Evolutionary conservation across 2,329 filamentous ascomycete genomes (phyloP).

Genomic region (Arachnomyces sp.): DNA sequence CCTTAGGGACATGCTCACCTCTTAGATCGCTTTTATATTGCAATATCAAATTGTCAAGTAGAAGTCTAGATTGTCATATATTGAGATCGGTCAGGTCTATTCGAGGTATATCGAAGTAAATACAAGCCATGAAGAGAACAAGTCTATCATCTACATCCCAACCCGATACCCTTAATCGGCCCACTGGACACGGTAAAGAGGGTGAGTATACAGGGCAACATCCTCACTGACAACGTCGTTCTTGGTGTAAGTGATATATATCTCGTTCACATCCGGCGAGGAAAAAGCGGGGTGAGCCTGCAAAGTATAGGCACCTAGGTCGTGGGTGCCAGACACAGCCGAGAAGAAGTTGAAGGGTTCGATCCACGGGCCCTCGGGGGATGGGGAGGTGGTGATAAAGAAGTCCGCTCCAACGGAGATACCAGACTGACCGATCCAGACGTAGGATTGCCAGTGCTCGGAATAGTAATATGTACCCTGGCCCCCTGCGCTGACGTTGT

Average conservation of each 20-base stretch:
- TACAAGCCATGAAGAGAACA: too few species aligned
- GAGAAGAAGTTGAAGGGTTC: constrained; percentile 14
- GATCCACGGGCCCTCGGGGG: constrained; percentile 24
- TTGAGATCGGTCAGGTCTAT: too few species aligned
- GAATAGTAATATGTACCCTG: constrained; percentile 25
- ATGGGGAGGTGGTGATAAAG: constrained; percentile 20
- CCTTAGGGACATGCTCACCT: too few species aligned
- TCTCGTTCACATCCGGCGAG: constrained; percentile 1
- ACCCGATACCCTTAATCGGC: too few species aligned
- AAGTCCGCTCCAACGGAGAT: constrained; percentile 11
- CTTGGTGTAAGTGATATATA: constrained; percentile 6
- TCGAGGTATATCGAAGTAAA: too few species aligned
- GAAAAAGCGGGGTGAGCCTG: constrained; percentile 9
- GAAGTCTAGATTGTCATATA: too few species aligned
- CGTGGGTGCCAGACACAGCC: too few species aligned
- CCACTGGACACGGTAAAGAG: constrained; percentile 7
- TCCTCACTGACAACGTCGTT: constrained; percentile 7
- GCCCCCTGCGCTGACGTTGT: constrained; percentile 21
- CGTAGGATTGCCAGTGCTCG: constrained; percentile 17
- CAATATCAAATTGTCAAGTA: too few species aligned
- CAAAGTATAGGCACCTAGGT: constrained; percentile 6
- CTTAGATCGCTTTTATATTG: too few species aligned
- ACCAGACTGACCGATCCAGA: constrained; percentile 21
- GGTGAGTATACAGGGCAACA: constrained; percentile 8
- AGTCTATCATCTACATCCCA: too few species aligned